Evolutionary conservation across 2,329 filamentous ascomycete species (phyloP).

Genomic region (Nothopassalora personata): DNA sequence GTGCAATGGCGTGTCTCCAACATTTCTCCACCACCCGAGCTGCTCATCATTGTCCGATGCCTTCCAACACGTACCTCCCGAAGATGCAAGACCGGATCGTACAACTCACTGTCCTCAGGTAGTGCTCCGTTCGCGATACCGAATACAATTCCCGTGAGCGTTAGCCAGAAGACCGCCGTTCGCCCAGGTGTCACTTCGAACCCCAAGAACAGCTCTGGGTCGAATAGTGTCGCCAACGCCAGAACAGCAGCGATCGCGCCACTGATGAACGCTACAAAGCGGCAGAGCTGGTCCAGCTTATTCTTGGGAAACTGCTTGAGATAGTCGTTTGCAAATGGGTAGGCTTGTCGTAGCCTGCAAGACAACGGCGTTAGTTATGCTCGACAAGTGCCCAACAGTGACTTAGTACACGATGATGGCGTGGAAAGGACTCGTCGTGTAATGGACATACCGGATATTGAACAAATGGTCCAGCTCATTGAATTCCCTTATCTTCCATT

Average conservation of each 20-base stretch:
- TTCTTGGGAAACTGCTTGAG: conserved; percentile 95
- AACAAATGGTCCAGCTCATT: conserved; percentile 90
- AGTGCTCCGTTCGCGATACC: conserved; percentile 76
- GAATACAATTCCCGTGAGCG: conserved; percentile 76
- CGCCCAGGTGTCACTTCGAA: conserved; percentile 88
- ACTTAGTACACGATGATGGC: too few relatives aligned
- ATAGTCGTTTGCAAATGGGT: conserved; percentile 86
- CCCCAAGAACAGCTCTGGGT: conserved; percentile 81
- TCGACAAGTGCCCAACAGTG: too few relatives aligned
- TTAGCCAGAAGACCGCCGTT: conserved; percentile 86
- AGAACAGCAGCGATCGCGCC: conserved; percentile 83
- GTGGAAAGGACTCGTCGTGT: too few relatives aligned
- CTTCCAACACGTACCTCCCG: conserved; percentile 45
- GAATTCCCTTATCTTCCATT: conserved; percentile 98
- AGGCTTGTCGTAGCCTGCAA: conserved; percentile 76
- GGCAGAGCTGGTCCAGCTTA: conserved; percentile 78
- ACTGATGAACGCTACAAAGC: conserved; percentile 80
- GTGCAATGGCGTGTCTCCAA: too few relatives aligned
- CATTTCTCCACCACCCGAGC: too few relatives aligned
- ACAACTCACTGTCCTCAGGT: conserved; percentile 77
- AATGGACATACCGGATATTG: conserved; percentile 52
- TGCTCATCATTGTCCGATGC: too few relatives aligned
- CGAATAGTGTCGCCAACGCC: conserved; percentile 75
- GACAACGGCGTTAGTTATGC: background rate
- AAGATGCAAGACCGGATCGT: conserved; percentile 86